phyloP scores from a whole-genome alignment of 257 asterid genomes.

The Echium plantagineum region DNA sequence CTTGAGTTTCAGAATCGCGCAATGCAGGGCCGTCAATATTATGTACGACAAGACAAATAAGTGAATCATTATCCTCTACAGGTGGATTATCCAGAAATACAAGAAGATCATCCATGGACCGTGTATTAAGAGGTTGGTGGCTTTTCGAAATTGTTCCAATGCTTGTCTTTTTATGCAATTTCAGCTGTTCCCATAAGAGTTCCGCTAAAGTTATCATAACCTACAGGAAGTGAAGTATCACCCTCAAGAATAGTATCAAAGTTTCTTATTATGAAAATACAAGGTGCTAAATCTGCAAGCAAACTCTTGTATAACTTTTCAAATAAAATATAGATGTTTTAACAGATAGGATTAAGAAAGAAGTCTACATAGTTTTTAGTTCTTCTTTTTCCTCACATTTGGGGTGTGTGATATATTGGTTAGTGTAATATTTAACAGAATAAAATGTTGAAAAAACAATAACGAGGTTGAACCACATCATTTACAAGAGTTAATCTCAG shows the following conservation, averaged over 20 bases:
- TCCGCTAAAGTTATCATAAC: slow-evolving; percentile 68
- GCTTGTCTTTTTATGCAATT: slow-evolving; percentile 33
- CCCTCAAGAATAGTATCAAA: background rate
- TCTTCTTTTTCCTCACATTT: background rate
- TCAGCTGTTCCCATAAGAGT: slow-evolving; percentile 68
- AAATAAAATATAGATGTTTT: background rate
- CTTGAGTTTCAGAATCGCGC: slow-evolving; percentile 82
- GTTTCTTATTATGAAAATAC: background rate
- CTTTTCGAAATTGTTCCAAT: slow-evolving; percentile 27
- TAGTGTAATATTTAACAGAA: no score
- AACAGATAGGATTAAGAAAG: background rate
- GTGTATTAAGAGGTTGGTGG: slow-evolving; percentile 54
- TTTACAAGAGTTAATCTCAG: background rate
- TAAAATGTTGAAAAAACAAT: no score
- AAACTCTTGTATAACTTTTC: background rate
- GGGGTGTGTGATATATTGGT: background rate
- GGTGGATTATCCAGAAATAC: slow-evolving; percentile 55
- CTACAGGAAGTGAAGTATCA: slow-evolving; percentile 21
- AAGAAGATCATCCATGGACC: slow-evolving; percentile 73
- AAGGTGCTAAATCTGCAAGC: background rate
- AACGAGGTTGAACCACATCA: no score
- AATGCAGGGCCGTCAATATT: slow-evolving; percentile 83
- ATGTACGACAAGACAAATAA: slow-evolving; percentile 59
- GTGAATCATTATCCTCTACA: slow-evolving; percentile 40
- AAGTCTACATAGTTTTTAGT: background rate